Percentiles rank a stretch among this genome's conserved stretches.
Conservation (phyloP, 148 eudicot species). For the Silene conica region DNA sequence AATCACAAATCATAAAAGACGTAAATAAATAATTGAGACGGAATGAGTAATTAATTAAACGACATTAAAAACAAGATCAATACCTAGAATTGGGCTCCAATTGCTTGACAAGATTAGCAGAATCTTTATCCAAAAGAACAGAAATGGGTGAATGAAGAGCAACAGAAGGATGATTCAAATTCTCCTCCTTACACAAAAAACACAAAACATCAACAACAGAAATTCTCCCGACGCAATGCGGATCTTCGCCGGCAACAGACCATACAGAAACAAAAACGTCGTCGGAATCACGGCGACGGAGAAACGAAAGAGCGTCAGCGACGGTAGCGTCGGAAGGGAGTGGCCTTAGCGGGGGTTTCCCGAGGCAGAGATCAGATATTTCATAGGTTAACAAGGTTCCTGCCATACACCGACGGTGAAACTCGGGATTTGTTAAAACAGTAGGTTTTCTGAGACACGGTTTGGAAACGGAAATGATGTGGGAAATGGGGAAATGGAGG, state of each 20-base stretch:
- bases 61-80: neutral
- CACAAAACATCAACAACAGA: conserved; percentile 62
- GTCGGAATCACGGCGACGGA: conserved; percentile 49
- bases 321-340: conserved; percentile 50
- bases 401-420: conserved; percentile 51
- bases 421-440: neutral
- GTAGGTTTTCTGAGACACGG: neutral
- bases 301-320: conserved; percentile 52
- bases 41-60: neutral
- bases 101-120: conserved; percentile 39
- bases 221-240: conserved; percentile 58
- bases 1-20: no score
- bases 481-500: neutral
- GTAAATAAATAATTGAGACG: no score
- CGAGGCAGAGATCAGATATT: conserved; percentile 73
- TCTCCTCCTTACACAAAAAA: conserved; percentile 53
- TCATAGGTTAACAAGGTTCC: conserved; percentile 40
- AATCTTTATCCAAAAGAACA: conserved; percentile 34
- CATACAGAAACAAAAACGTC: conserved; percentile 56
- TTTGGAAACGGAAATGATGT: neutral
- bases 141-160: conserved; percentile 52
- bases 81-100: conserved; percentile 75
- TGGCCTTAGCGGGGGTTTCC: conserved; percentile 70
- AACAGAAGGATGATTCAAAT: conserved; percentile 30
- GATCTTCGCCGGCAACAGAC: conserved; percentile 13